Evolutionary conservation across 805 yeast species (phyloP).

Genomic region (Peterozyma xylosa): DNA sequence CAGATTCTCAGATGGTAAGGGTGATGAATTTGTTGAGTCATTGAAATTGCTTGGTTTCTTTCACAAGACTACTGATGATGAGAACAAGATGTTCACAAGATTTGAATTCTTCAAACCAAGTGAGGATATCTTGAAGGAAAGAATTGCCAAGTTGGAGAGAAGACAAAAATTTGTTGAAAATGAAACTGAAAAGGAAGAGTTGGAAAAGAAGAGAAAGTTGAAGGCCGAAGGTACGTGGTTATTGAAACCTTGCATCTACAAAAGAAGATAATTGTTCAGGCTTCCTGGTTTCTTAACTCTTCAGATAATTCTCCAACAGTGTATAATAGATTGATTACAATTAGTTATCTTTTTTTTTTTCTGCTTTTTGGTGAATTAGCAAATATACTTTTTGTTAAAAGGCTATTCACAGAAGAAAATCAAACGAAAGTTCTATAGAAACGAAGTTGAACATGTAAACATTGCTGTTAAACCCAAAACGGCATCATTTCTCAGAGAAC

Average conservation of each 20-base stretch:
- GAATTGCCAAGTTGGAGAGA: slow-evolving; percentile 53
- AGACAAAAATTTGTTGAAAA: slow-evolving; percentile 64
- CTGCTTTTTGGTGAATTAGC: no score
- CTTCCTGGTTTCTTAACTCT: not conserved
- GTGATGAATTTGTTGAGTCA: slow-evolving; percentile 74
- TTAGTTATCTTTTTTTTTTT: no score
- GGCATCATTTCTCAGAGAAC: no score
- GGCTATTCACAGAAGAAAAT: no score
- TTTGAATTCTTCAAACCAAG: slow-evolving; percentile 92
- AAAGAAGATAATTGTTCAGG: slow-evolving; percentile 48
- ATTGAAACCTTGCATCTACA: slow-evolving; percentile 93
- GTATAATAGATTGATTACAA: no score
- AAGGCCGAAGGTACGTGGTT: slow-evolving; percentile 81
- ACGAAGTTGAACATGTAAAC: no score
- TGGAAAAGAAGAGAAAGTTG: slow-evolving; percentile 44
- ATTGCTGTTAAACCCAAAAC: no score
- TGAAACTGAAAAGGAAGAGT: slow-evolving; percentile 53
- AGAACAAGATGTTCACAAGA: slow-evolving; percentile 88
- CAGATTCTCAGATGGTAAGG: slow-evolving; percentile 69
- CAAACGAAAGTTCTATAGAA: no score
- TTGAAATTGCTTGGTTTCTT: slow-evolving; percentile 77
- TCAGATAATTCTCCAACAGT: no score
- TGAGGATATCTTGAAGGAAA: slow-evolving; percentile 54
- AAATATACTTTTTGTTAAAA: no score
- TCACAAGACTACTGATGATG: slow-evolving; percentile 80